Percentiles rank a stretch among this genome's conserved stretches.
These are phyloP conservation scores for Phytopythium ostracodes DNA, from an alignment of 352 stramenopile species.

Conservation along the genomic window DNA sequence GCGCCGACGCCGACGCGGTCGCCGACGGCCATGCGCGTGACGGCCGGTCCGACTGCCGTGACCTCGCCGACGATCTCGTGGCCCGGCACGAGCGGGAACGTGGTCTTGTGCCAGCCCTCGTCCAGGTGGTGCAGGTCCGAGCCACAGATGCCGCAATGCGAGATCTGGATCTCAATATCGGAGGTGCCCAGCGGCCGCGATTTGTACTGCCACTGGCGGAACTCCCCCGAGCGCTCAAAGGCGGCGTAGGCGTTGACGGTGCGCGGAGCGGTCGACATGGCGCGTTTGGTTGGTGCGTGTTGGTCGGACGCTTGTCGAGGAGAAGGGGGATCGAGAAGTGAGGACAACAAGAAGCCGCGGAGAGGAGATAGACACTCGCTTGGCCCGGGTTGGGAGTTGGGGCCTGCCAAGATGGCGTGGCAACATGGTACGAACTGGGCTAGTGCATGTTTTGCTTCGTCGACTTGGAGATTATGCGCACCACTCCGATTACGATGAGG, in stretches of 20 bases:
- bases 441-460: too few species aligned
- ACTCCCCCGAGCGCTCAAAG: slow-evolving; percentile 28
- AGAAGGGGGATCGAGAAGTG: not conserved
- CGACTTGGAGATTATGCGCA: not conserved
- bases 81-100: slow-evolving; percentile 32
- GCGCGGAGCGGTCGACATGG: slow-evolving; percentile 26
- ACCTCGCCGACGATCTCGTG: slow-evolving; percentile 12
- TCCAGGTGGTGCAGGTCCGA: slow-evolving; percentile 21
- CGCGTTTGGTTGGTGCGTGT: not conserved
- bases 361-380: not conserved
- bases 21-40: slow-evolving; percentile 33
- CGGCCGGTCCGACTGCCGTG: slow-evolving; percentile 27
- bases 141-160: slow-evolving; percentile 58
- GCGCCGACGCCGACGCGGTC: slow-evolving; percentile 78
- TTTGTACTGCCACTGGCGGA: slow-evolving; percentile 47
- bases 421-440: not conserved
- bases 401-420: not conserved
- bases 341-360: too few species aligned
- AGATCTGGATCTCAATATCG: slow-evolving; percentile 63
- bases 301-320: not conserved
- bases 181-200: slow-evolving; percentile 35
- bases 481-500: not conserved
- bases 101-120: slow-evolving; percentile 26
- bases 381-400: too few species aligned
- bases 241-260: slow-evolving; percentile 45